These are phyloP conservation scores for Penicilliopsis zonata DNA, from an alignment of 495 filamentous ascomycete genomes.

Conservation along the genomic window DNA sequence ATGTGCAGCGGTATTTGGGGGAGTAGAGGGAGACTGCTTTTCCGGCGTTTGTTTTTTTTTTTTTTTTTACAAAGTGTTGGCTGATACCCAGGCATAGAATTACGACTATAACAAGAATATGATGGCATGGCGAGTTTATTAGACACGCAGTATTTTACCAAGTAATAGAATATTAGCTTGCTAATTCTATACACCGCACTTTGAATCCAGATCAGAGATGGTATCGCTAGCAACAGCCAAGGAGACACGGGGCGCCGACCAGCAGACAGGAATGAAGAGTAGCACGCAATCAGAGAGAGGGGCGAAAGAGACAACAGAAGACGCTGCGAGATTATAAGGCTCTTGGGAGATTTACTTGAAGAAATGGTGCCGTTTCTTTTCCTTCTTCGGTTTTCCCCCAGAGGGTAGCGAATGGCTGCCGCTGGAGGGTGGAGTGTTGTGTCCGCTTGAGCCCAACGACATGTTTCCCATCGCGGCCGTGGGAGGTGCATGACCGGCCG, in stretches of 20 bases:
- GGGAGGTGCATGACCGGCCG: constrained; percentile 32
- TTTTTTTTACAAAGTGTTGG: no score
- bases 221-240: neutral
- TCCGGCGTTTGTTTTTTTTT: no score
- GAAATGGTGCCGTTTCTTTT: constrained; percentile 68
- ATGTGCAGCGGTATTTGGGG: constrained; percentile 64
- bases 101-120: no score
- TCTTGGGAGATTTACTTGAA: constrained; percentile 42
- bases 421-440: constrained; percentile 13
- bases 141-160: no score
- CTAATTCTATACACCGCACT: no score
- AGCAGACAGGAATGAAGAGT: constrained; percentile 15
- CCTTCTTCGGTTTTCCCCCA: constrained; percentile 35
- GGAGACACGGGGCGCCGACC: neutral
- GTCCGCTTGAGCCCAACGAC: constrained; percentile 33
- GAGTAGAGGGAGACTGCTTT: constrained; percentile 6
- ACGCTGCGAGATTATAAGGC: neutral
- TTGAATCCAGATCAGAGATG: no score
- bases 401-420: constrained; percentile 9
- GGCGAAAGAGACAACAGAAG: neutral
- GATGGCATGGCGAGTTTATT: no score
- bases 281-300: constrained; percentile 14
- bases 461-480: constrained; percentile 45
- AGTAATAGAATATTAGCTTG: no score
- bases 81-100: no score